These are phyloP conservation scores for Moesziomyces parantarcticus DNA, from an alignment of 1,284 basidiomycete species.

Conservation along the genomic window DNA sequence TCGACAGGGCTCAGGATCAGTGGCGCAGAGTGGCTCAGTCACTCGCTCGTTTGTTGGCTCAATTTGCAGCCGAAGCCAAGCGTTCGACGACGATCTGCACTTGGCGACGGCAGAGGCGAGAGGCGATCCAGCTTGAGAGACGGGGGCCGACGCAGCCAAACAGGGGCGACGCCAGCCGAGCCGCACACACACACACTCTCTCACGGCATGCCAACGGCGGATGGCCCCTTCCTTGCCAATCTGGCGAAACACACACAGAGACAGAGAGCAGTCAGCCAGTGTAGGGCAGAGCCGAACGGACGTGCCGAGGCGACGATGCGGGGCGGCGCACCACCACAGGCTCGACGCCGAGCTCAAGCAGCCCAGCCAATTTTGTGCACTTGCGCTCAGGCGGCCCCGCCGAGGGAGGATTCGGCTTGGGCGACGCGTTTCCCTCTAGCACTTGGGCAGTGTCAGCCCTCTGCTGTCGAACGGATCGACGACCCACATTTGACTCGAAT, in stretches of 20 bases:
- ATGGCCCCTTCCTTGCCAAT: no score
- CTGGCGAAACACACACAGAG: slow-evolving; percentile 7
- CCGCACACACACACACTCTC: no score
- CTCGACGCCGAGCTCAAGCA: no score
- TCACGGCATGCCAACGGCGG: no score
- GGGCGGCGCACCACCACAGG: no score
- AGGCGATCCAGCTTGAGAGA: no score
- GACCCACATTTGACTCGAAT: background rate
- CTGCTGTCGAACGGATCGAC: background rate
- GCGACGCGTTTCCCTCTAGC: background rate
- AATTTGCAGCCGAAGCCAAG: background rate
- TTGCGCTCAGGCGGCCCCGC: background rate
- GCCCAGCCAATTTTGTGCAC: no score
- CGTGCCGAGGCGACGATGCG: no score
- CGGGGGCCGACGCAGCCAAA: background rate
- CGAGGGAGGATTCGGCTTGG: background rate
- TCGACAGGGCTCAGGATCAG: background rate
- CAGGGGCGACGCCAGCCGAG: background rate
- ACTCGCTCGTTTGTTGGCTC: background rate
- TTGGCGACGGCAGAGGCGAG: no score
- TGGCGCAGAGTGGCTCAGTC: no score
- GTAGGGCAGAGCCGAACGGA: no score
- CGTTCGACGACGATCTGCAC: slow-evolving; percentile 4
- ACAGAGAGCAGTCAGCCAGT: background rate
- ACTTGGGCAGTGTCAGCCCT: background rate